Evolutionary conservation across 192 early-diverging fungal genomes (phyloP).

Genomic region (Coemansia sp.): DNA sequence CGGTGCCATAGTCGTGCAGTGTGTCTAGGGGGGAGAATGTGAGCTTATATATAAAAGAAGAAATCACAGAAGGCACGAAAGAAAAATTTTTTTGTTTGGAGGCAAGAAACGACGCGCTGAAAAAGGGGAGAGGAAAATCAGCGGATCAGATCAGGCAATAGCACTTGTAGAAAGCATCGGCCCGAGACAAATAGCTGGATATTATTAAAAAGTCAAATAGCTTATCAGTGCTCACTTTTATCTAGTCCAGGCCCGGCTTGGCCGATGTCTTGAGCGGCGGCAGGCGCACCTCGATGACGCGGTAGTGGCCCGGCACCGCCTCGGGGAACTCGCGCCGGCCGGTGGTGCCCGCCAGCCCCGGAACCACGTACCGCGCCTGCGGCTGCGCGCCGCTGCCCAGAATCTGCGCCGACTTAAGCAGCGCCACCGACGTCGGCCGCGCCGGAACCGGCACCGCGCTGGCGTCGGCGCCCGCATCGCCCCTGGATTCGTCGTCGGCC

Average conservation of each 20-base stretch:
- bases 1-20: conserved; percentile 16
- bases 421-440: conserved; percentile 12
- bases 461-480: background rate
- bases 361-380: conserved; percentile 12
- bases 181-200: too few species aligned
- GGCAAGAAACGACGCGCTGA: too few species aligned
- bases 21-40: too few species aligned
- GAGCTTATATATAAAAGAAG: too few species aligned
- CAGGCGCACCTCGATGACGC: conserved; percentile 38
- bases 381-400: background rate
- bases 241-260: background rate
- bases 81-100: too few species aligned
- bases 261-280: conserved; percentile 29
- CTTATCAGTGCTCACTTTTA: background rate
- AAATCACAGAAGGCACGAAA: too few species aligned
- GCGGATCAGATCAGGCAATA: too few species aligned
- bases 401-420: conserved; percentile 6
- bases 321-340: conserved; percentile 40
- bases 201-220: too few species aligned
- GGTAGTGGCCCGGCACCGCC: conserved; percentile 22
- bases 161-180: too few species aligned
- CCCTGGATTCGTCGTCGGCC: background rate
- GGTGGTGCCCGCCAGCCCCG: conserved; percentile 26
- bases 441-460: background rate
- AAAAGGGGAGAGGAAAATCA: too few species aligned